Base-by-base conservation (phyloP, 441 rosid genomes). In the Adansonia grandidieri region DNA sequence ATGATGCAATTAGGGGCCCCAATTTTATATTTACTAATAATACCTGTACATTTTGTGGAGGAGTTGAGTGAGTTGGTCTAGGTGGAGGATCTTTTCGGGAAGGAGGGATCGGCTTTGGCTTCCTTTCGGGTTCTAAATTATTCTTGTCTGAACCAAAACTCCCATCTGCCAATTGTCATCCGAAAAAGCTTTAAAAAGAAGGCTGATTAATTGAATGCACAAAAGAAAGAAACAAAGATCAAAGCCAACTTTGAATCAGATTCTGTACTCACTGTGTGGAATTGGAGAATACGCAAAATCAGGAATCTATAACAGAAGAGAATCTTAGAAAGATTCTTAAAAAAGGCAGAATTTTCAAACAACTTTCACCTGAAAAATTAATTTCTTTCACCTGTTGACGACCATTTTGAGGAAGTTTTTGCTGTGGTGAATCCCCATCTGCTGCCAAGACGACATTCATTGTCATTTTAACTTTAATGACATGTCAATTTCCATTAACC, bases 341-440 rank as follows among this genome's bases (percentile, higher is more conserved):
- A 19, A 62, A 48, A 58, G 3, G 13, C 57, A 62, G 60, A 62
- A 75, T 47, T 60, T 75, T 47, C 70, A 47, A 44, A 20, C 28
- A 74, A 62, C 58, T 75, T 75, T 60, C 17, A 44, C 44, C 14
- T 5, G 58, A 63, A 81, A 79, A 81, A 51, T n/a, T 54, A 40
- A 64, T 67, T 79, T 73, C 64, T 79, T 84, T 83, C 80, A 94
- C 98, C 97, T 94, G 97, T 84, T 87, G 96, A 79, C 86, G 95
- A 84, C 88, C 88, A 58, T 89, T 90, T 80, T 87, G 96, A 57
- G 81, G 79, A 86, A 86, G 68, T 84, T 88, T 94, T 84, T 84
- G 94, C 86, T 80, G 91, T 1, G 98, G 97, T 57, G 98, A 96
- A 84, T 93, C 96, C 83, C 91, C 98, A 86, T 94, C 95, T 51